These are phyloP conservation scores for Hortaea sp. DNA, from an alignment of 2,329 filamentous ascomycete species.

Conservation along the genomic window DNA sequence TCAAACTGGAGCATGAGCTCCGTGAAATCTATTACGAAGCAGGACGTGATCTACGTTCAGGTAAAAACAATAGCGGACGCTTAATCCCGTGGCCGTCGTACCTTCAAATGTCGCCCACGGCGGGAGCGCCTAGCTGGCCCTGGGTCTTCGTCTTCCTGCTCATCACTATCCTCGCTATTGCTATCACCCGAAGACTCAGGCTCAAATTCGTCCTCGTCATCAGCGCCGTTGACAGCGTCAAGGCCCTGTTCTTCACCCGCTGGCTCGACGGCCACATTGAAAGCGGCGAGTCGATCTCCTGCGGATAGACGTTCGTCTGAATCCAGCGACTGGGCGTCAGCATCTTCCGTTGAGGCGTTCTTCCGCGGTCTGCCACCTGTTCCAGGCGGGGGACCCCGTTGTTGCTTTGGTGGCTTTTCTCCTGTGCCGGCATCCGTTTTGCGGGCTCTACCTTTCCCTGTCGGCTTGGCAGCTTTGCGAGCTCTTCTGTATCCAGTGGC, in stretches of 20 bases:
- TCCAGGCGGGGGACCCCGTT: neutral
- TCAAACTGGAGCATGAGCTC: no score
- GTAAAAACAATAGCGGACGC: no score
- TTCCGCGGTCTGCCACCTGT: neutral
- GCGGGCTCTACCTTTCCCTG: slow-evolving; percentile 4
- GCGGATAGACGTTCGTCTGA: neutral
- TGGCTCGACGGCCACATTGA: slow-evolving; percentile 6
- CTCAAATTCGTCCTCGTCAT: slow-evolving; percentile 9
- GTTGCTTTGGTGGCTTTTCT: neutral
- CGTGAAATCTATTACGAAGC: no score
- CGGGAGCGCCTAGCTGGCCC: neutral
- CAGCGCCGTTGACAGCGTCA: neutral
- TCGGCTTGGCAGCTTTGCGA: slow-evolving; percentile 4
- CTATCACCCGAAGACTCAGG: slow-evolving; percentile 6
- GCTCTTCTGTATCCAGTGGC: slow-evolving; percentile 10
- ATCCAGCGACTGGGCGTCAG: neutral
- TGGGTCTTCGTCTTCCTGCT: neutral
- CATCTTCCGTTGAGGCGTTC: neutral
- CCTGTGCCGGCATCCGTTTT: slow-evolving; percentile 8
- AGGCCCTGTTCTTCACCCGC: neutral
- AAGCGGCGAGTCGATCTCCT: slow-evolving; percentile 5
- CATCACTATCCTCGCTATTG: slow-evolving; percentile 5
- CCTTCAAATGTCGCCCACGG: no score
- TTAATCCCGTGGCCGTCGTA: no score
- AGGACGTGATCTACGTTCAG: no score